phyloP scores from a whole-genome alignment of 345 rosid genomes.

The Draba incana region DNA sequence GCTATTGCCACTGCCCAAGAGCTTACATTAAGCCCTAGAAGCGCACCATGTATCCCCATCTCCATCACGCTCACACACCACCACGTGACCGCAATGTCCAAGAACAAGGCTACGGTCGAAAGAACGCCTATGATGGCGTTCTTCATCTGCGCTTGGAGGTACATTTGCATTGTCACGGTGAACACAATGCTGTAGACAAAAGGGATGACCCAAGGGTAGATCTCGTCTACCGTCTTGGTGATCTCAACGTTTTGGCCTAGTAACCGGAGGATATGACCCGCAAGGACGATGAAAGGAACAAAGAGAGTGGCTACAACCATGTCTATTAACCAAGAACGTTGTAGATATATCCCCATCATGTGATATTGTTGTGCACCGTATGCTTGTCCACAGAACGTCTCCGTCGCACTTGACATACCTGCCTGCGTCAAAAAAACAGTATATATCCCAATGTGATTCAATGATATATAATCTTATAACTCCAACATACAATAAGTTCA shows the following conservation, averaged over 20 bases:
- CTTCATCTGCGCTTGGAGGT: constrained; percentile 59
- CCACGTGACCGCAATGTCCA: constrained; percentile 51
- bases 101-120: constrained; percentile 34
- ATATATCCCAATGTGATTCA: constrained; percentile 2
- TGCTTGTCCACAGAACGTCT: constrained; percentile 67
- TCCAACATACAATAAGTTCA: neutral
- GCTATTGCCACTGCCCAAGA: constrained; percentile 51
- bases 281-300: constrained; percentile 48
- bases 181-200: constrained; percentile 45
- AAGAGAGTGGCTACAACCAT: constrained; percentile 41
- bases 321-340: constrained; percentile 61
- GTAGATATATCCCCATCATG: constrained; percentile 64
- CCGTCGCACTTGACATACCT: constrained; percentile 67
- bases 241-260: constrained; percentile 50
- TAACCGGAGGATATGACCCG: constrained; percentile 47
- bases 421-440: constrained; percentile 35
- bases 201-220: constrained; percentile 63
- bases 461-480: neutral
- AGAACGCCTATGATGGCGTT: constrained; percentile 54
- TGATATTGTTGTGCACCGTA: constrained; percentile 63
- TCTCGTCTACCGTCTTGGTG: constrained; percentile 46
- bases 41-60: constrained; percentile 57
- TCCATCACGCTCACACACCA: constrained; percentile 44
- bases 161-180: constrained; percentile 55
- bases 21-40: constrained; percentile 50